Percentiles rank a stretch among this genome's conserved stretches.
These are phyloP conservation scores for Cyberlindnera nakhonratchasimensis DNA, from an alignment of 805 yeast species.

Conservation along the genomic window DNA sequence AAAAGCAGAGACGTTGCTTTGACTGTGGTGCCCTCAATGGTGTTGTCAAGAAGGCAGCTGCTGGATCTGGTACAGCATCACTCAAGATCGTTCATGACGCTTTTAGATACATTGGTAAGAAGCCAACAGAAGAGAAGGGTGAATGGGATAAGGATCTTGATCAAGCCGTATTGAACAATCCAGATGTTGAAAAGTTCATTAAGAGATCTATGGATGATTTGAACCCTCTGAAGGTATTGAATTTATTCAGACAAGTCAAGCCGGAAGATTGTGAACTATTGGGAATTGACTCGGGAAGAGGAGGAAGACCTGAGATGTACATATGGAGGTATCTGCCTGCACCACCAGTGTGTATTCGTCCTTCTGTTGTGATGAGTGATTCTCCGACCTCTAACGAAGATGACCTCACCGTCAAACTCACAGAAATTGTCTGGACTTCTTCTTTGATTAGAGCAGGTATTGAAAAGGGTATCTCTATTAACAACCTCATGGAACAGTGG, in stretches of 20 bases:
- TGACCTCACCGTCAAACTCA: constrained; percentile 90
- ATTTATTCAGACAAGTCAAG: constrained; percentile 78
- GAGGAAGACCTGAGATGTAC: constrained; percentile 94
- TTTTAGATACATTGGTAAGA: constrained; percentile 93
- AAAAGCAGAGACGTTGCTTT: constrained; percentile 89
- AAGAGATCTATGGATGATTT: constrained; percentile 89
- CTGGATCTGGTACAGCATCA: constrained; percentile 90
- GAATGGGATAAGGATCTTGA: constrained; percentile 87
- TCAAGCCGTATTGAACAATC: constrained; percentile 66
- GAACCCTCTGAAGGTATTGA: constrained; percentile 86
- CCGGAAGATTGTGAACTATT: constrained; percentile 89
- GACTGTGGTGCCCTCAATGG: constrained; percentile 89
- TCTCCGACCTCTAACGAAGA: constrained; percentile 91
- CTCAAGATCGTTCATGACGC: constrained; percentile 93
- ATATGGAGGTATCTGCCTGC: constrained; percentile 98
- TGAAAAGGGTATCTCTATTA: constrained; percentile 90
- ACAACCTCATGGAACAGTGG: constrained; percentile 98
- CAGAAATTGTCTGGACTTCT: constrained; percentile 97
- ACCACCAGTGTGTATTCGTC: constrained; percentile 98
- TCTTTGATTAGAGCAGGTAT: constrained; percentile 91
- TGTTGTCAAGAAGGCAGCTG: constrained; percentile 93
- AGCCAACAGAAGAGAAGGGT: constrained; percentile 75
- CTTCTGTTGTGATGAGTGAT: constrained; percentile 91
- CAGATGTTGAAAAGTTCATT: constrained; percentile 84
- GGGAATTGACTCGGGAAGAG: constrained; percentile 82